Base-by-base conservation (phyloP, 345 rosid genomes). In the Linum usitatissimum region DNA sequence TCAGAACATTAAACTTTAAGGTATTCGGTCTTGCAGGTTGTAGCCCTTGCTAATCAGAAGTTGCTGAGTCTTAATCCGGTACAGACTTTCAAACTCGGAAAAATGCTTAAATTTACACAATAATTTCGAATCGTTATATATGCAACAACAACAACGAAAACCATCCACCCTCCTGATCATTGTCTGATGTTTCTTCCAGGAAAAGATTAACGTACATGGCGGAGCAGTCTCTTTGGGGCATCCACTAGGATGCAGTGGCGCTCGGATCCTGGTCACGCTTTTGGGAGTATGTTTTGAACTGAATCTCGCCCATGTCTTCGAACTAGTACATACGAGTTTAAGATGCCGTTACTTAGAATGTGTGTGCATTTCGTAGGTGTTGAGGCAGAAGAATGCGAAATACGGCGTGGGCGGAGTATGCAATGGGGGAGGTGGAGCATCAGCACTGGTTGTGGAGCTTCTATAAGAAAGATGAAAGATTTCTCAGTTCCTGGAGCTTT, bases 191-290 rank as follows among this genome's bases (percentile, higher is more conserved):
- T 59, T 59, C 19, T 68, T 69, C 53, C 82, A 90, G 99, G 95
- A 93, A 66, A 90, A 83, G 68, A 80, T 82, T 55, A 93, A 93
- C 55, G 95, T 85, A 28, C 86, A 90, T 4, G 99, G 99, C 59
- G 99, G 99, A 68, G 99, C 97, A 57, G 96, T 90, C 63, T 76
- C 99, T 0, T 76, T 93, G 76, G 99, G 99, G 59, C 96, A 93
- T 73, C 99, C 99, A 66, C 77, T 90, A 64, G 99, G 99, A 49
- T 93, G 99, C 86, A 93, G 99, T 31, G 99, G 97, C 18, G 99
- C 97, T 40, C 96, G 99, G 63, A 87, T 93, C 66, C 68, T 93
- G 77, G 77, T 88, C 78, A 83, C 99, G 54, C 94, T 93, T 67
- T 81, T 93, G 75, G 99, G 99, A 83, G 99, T 93, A 85, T 66